Percentiles rank a stretch among this genome's conserved stretches.
phyloP scores from a whole-genome alignment of 2,329 filamentous ascomycete species.

The Keithomyces neogunnii region DNA sequence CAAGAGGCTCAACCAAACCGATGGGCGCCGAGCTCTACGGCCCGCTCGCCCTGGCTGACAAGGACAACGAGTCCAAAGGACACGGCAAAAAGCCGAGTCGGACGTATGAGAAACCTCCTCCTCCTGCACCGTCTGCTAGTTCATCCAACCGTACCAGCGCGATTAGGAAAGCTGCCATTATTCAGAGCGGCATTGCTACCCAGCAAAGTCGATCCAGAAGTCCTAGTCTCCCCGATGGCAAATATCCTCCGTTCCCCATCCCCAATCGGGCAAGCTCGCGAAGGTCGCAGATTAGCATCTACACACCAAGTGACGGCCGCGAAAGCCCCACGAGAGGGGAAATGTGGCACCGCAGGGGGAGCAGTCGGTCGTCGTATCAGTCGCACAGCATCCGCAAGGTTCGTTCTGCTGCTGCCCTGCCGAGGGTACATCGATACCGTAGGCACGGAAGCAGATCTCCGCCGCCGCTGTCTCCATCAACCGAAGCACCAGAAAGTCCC shows the following conservation, averaged over 20 bases:
- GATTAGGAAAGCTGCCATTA: slow-evolving; percentile 72
- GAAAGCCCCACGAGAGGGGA: slow-evolving; percentile 62
- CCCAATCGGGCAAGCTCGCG: slow-evolving; percentile 83
- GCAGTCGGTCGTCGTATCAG: slow-evolving; percentile 41
- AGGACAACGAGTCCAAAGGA: slow-evolving; percentile 15
- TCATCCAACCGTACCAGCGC: slow-evolving; percentile 43
- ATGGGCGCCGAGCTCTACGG: slow-evolving; percentile 36
- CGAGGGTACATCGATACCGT: slow-evolving; percentile 42
- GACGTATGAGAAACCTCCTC: slow-evolving; percentile 29
- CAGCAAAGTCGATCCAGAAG: slow-evolving; percentile 58
- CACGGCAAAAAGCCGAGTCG: slow-evolving; percentile 23
- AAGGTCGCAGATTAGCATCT: slow-evolving; percentile 57
- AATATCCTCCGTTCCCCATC: slow-evolving; percentile 80
- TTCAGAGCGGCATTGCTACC: slow-evolving; percentile 66
- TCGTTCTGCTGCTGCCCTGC: slow-evolving; percentile 70
- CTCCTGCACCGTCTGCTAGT: slow-evolving; percentile 15
- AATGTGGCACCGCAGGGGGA: slow-evolving; percentile 47
- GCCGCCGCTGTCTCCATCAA: slow-evolving; percentile 58
- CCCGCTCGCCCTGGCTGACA: slow-evolving; percentile 30
- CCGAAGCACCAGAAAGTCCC: slow-evolving; percentile 61
- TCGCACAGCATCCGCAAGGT: slow-evolving; percentile 68
- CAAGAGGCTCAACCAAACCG: slow-evolving; percentile 22
- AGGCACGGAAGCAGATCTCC: slow-evolving; percentile 51
- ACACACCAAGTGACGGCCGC: slow-evolving; percentile 61
- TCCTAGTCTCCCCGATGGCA: slow-evolving; percentile 52